Evolutionary conservation across 2,329 filamentous ascomycete genomes (phyloP).

Genomic region (Magnaporthiopsis rhizophila): DNA sequence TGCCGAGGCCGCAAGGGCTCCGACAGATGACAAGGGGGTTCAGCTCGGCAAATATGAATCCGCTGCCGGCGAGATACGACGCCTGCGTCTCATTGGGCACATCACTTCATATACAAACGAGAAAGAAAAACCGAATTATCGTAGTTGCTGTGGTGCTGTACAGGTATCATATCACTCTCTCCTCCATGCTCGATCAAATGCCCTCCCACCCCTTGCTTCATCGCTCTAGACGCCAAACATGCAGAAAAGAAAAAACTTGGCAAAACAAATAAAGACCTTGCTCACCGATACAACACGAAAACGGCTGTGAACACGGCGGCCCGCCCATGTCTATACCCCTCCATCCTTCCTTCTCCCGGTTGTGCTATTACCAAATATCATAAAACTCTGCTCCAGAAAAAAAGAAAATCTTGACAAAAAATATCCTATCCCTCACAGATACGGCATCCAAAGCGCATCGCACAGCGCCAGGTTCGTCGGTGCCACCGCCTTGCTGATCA

Average conservation of each 20-base stretch:
- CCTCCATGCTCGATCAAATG: no score
- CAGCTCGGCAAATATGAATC: no score
- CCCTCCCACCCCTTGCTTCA: no score
- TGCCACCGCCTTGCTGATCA: conserved; percentile 87
- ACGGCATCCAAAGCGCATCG: conserved; percentile 96
- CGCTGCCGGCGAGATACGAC: no score
- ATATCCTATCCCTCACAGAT: conserved; percentile 50
- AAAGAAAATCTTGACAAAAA: neutral
- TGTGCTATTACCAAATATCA: neutral
- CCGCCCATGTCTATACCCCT: neutral
- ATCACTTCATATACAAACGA: no score
- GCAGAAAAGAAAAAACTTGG: neutral
- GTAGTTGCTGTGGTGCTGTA: no score
- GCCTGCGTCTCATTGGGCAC: no score
- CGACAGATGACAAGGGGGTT: no score
- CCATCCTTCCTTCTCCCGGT: neutral
- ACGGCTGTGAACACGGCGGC: neutral
- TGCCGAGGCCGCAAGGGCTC: neutral
- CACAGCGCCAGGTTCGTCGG: conserved; percentile 81
- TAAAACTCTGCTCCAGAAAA: conserved; percentile 1
- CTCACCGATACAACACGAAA: neutral
- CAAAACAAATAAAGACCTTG: neutral
- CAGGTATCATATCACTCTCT: no score
- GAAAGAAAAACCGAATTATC: no score
- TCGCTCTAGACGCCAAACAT: no score